Base-by-base conservation (phyloP, 2,329 filamentous ascomycete species). In the Xylaria arbuscula region DNA sequence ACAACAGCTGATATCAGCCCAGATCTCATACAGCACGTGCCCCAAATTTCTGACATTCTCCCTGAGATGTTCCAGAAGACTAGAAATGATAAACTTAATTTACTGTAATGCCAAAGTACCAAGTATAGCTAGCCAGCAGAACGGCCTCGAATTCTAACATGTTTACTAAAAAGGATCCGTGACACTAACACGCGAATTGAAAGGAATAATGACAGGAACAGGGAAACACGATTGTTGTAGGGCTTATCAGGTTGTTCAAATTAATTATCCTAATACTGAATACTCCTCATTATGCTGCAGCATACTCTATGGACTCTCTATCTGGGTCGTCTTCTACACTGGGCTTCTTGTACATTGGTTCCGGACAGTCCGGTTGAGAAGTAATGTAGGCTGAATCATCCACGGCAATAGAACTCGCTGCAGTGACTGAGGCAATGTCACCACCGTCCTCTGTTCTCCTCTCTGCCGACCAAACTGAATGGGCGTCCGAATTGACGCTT, bases 391-490 rank as follows among this genome's bases (percentile, higher is more conserved):
- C 62, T n/a, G 64, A 36, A 53, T 57, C 47, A 70, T 73, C 36
- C 60, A 55, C 68, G 2, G 62, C 67, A 17, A 75, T 47, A n/a
- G 73, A 76, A 24, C 74, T 76, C 3, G 72, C 68, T 19, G 70
- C 74, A 13, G 74, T 73, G 32, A 76, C 73, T 28, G 75, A 76
- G 11, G 69, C 71, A 9, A 55, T 61, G 19, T 76, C 74, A 17
- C 61, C 69, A n/a, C 62, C 40, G 8, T 67, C 70, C 5, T 73
- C 72, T 9, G 51, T 42, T 63, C 68, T 74, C 61, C 72, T 70
- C 11, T 66, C 68, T 13, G 69, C 50, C 15, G 75, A 76, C 75
- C 75, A 76, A 55, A 76, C 72, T 24, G 75, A 76, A 36, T 73
- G 55, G 42, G 71, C 74, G 38, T 76, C 74, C 6, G 74, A 76